phyloP scores from a whole-genome alignment of 106 monocot species.

The Acorus calamus region DNA sequence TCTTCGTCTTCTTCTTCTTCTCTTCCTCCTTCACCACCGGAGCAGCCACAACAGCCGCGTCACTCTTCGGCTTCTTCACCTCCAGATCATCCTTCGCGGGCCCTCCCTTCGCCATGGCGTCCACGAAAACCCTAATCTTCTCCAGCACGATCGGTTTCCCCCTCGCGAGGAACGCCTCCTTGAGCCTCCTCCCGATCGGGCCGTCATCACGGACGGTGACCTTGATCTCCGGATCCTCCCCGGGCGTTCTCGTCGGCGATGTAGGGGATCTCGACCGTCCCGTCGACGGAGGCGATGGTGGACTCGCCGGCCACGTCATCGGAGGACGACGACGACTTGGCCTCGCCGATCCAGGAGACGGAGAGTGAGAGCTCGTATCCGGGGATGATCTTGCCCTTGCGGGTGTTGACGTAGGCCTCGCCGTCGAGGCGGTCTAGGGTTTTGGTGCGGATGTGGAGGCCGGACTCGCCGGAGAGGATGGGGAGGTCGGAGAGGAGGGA shows the following conservation, averaged over 20 bases:
- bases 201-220: constrained; percentile 38
- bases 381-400: constrained; percentile 96
- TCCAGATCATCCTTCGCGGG: constrained; percentile 89
- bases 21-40: too few relatives aligned
- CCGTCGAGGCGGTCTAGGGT: constrained; percentile 6
- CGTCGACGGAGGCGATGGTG: neutral
- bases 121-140: constrained; percentile 56
- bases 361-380: constrained; percentile 89
- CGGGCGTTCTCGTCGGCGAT: constrained; percentile 92
- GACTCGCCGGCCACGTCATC: neutral
- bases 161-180: constrained; percentile 65
- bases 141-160: constrained; percentile 61
- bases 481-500: too few relatives aligned
- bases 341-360: constrained; percentile 59
- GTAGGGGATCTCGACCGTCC: constrained; percentile 76
- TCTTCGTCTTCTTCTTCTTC: too few relatives aligned
- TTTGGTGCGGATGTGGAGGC: too few relatives aligned
- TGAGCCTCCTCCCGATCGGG: constrained; percentile 41
- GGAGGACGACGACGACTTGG: too few relatives aligned
- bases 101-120: constrained; percentile 70
- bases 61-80: constrained; percentile 35
- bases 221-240: constrained; percentile 78
- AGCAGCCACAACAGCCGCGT: too few relatives aligned
- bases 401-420: constrained; percentile 93
- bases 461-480: too few relatives aligned